phyloP scores from a whole-genome alignment of 2,329 filamentous ascomycete genomes.

The Ambrosiella cleistominuta region DNA sequence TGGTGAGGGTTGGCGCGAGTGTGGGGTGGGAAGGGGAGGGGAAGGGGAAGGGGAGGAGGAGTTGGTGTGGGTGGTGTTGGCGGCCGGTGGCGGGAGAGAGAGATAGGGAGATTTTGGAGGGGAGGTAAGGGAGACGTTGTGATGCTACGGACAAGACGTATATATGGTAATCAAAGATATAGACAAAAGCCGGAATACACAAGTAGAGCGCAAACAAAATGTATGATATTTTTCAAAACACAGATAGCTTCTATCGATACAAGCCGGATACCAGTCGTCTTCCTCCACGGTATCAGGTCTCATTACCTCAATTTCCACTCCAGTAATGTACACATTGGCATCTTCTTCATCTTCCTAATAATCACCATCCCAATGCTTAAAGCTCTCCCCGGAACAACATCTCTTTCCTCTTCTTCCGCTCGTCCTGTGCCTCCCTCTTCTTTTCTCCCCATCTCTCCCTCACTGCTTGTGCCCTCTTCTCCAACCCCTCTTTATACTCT shows the following conservation, averaged over 20 bases:
- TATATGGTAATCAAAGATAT: background rate
- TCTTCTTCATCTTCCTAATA: background rate
- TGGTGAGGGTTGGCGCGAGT: conserved; percentile 63
- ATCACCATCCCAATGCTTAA: conserved; percentile 18
- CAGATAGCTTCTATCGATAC: background rate
- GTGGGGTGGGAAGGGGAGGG: conserved; percentile 77
- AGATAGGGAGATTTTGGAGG: conserved; percentile 20
- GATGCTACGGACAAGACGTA: background rate
- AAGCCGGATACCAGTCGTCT: background rate
- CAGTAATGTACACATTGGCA: background rate
- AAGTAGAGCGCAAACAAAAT: background rate
- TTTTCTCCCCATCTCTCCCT: conserved; percentile 41
- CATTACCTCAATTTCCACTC: background rate
- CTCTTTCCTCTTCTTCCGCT: conserved; percentile 33
- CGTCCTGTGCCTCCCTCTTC: conserved; percentile 35
- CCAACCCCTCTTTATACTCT: conserved; percentile 30
- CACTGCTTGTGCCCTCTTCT: conserved; percentile 28
- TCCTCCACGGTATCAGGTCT: background rate
- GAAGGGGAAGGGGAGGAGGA: conserved; percentile 45
- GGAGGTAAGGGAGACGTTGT: background rate
- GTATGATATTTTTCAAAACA: background rate
- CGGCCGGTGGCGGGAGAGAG: conserved; percentile 48
- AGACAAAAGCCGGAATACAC: background rate
- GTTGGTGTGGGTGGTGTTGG: conserved; percentile 88
- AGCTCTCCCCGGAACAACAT: conserved; percentile 36